Conservation (phyloP, 345 rosid species). For the Rhodamnia rubescens region DNA sequence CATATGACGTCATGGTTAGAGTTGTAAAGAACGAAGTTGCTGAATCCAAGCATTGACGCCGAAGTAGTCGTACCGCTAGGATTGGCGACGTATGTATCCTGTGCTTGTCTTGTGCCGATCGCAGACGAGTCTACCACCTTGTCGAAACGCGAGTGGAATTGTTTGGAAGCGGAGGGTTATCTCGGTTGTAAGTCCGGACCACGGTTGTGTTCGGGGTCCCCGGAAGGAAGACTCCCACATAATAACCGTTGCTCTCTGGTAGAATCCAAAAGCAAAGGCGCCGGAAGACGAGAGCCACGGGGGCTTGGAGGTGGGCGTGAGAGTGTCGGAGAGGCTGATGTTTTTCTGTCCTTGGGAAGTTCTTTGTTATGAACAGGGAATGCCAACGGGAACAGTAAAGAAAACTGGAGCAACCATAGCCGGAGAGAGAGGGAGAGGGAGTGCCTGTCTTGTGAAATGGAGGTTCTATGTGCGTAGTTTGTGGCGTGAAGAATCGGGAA, state of each 20-base stretch:
- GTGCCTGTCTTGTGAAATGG: not conserved
- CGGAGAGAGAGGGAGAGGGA: not conserved
- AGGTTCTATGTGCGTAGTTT: not conserved
- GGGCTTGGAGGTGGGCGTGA: not conserved
- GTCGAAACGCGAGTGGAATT: not conserved
- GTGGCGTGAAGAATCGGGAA: not conserved
- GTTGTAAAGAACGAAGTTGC: constrained; percentile 10
- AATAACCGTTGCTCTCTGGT: not conserved
- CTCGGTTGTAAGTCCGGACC: constrained; percentile 17
- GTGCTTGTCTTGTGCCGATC: not conserved
- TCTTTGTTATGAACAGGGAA: not conserved
- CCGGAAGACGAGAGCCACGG: constrained; percentile 16
- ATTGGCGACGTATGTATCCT: not conserved
- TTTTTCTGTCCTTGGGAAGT: not conserved
- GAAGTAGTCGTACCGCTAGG: not conserved
- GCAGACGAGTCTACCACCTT: constrained; percentile 1
- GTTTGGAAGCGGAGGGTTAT: constrained; percentile 5
- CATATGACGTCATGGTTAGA: not conserved
- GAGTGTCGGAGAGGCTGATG: not conserved
- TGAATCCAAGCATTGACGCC: constrained; percentile 18
- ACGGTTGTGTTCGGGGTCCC: not conserved
- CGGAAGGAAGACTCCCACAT: constrained; percentile 9
- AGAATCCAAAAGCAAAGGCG: constrained; percentile 18
- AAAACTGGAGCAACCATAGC: not conserved
- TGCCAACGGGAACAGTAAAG: not conserved